A percentile compares a stretch with the other conserved stretches of the same genome.
phyloP scores from a whole-genome alignment of 129 eudicot species.

The Pittosporum tobira region DNA sequence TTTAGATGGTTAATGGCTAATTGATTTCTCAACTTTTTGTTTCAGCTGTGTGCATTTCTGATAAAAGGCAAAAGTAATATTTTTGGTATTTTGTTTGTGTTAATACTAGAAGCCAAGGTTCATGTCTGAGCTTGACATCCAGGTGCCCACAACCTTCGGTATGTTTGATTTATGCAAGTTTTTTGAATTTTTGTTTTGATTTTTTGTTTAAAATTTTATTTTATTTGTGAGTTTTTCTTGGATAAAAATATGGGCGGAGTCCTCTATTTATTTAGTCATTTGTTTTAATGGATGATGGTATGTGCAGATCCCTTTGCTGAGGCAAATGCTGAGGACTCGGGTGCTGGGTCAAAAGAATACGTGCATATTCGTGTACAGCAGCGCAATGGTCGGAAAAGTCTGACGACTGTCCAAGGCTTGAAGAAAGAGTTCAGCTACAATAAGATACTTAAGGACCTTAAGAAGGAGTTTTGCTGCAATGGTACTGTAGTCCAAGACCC shows the following conservation, averaged over 20 bases:
- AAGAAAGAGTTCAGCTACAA: slow-evolving; percentile 79
- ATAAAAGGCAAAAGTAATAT: neutral
- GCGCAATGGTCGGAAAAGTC: slow-evolving; percentile 86
- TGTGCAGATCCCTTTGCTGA: slow-evolving; percentile 75
- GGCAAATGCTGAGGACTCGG: slow-evolving; percentile 85
- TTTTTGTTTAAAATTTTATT: neutral
- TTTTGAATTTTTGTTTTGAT: too few species aligned
- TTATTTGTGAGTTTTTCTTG: neutral
- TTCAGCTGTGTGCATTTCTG: slow-evolving; percentile 6
- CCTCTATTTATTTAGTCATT: too few species aligned
- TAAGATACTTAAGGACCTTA: slow-evolving; percentile 76
- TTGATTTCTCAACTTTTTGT: neutral
- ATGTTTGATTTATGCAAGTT: neutral
- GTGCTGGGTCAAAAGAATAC: slow-evolving; percentile 81
- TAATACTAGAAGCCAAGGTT: slow-evolving; percentile 27
- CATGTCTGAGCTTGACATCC: slow-evolving; percentile 52
- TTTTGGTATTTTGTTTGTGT: neutral
- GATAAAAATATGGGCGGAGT: neutral
- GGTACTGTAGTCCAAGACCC: slow-evolving; percentile 92
- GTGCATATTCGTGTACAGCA: slow-evolving; percentile 79
- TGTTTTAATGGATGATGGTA: slow-evolving; percentile 5
- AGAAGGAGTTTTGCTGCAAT: slow-evolving; percentile 86
- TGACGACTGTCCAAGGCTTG: slow-evolving; percentile 81
- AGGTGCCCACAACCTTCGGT: slow-evolving; percentile 39
- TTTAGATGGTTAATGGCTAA: neutral